phyloP scores from a whole-genome alignment of 805 yeast genomes.

The Cyberlindnera galapagoensis region DNA sequence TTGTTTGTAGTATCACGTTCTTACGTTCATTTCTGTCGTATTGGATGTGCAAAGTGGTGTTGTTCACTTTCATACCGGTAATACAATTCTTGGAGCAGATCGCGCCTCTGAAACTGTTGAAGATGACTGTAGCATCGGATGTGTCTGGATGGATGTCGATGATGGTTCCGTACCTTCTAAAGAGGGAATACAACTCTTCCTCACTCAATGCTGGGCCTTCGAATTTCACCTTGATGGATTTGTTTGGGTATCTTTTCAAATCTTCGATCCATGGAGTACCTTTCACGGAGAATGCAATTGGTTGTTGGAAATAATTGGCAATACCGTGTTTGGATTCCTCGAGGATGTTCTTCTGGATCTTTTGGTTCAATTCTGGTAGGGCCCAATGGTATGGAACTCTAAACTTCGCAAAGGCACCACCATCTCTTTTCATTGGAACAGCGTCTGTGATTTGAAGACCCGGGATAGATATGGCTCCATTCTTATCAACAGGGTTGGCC shows the following conservation, averaged over 20 bases:
- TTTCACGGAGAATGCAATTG: conserved; percentile 64
- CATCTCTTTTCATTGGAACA: conserved; percentile 73
- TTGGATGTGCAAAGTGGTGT: conserved; percentile 65
- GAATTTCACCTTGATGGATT: conserved; percentile 55
- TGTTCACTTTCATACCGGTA: conserved; percentile 65
- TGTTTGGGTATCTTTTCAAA: conserved; percentile 67
- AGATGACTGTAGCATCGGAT: conserved; percentile 43
- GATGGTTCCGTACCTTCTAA: conserved; percentile 84
- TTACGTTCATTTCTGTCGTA: conserved; percentile 53
- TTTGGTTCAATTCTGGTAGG: conserved; percentile 45
- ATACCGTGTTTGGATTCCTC: conserved; percentile 31
- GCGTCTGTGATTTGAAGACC: conserved; percentile 48
- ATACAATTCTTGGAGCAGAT: conserved; percentile 86
- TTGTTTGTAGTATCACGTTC: conserved; percentile 48
- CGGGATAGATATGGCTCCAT: conserved; percentile 28
- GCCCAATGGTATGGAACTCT: conserved; percentile 46
- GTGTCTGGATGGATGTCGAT: conserved; percentile 62
- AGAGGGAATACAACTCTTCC: conserved; percentile 72
- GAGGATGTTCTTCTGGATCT: conserved; percentile 42
- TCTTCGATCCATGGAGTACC: conserved; percentile 98
- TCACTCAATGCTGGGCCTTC: conserved; percentile 75
- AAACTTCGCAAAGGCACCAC: conserved; percentile 88
- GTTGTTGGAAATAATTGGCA: conserved; percentile 39
- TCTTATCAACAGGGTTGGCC: conserved; percentile 29
- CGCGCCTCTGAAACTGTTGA: conserved; percentile 56